Evolutionary conservation across 306 rosid genomes (phyloP).

Genomic region (Fragaria ananassa): DNA sequence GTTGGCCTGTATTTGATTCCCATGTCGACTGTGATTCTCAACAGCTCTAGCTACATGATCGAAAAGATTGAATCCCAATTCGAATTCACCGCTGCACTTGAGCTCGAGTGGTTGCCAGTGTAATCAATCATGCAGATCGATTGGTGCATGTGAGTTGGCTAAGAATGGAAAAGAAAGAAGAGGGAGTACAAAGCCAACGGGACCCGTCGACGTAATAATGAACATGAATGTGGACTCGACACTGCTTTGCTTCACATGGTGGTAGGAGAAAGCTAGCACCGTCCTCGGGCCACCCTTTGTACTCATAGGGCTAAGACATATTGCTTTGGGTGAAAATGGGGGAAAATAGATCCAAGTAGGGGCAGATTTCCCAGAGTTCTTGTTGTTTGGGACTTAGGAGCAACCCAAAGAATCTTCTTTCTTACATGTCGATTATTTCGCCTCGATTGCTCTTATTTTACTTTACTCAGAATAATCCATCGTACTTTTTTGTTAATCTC

Average conservation of each 20-base stretch:
- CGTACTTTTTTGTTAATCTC: no score
- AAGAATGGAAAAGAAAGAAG: background rate
- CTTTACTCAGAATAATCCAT: no score
- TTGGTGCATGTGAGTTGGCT: background rate
- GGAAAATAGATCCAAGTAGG: background rate
- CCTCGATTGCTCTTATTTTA: background rate
- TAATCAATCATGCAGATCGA: background rate
- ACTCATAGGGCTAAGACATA: background rate
- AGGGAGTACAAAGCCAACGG: background rate
- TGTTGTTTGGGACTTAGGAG: background rate
- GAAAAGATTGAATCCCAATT: background rate
- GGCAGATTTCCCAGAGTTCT: background rate
- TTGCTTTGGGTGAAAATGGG: background rate
- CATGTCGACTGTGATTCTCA: background rate
- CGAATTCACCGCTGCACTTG: background rate
- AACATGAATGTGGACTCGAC: conserved; percentile 11
- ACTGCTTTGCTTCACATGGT: conserved; percentile 1
- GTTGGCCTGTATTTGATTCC: background rate
- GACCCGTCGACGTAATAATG: conserved; percentile 10
- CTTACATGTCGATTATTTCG: background rate
- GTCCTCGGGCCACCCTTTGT: conserved; percentile 3
- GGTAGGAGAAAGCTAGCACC: background rate
- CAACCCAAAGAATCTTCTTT: background rate
- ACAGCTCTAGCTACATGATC: background rate
- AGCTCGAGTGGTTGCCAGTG: background rate